Conservation (phyloP, 2,329 filamentous ascomycete genomes). For the Basipetospora chlamydospora region DNA sequence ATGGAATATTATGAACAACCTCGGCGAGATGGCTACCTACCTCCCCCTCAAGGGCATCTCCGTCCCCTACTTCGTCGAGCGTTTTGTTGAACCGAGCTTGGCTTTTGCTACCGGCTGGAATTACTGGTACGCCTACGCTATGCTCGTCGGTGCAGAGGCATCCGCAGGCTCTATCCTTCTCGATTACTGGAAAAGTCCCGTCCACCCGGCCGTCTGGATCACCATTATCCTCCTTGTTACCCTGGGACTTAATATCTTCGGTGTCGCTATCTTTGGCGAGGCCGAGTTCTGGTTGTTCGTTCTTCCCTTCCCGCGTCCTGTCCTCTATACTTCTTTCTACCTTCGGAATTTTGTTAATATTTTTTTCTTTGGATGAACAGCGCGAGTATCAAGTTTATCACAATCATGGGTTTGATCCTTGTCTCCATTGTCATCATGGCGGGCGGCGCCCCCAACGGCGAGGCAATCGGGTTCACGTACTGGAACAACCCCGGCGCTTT, state of each 20-base stretch:
- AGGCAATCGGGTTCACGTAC: conserved; percentile 26
- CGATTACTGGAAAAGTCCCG: conserved; percentile 41
- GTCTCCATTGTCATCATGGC: conserved; percentile 40
- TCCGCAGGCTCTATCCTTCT: conserved; percentile 44
- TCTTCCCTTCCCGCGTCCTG: no score
- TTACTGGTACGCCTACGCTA: conserved; percentile 48
- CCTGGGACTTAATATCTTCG: conserved; percentile 40
- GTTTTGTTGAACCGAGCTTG: conserved; percentile 39
- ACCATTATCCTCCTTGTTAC: conserved; percentile 39
- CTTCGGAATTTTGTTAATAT: no score
- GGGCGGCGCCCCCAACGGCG: conserved; percentile 35
- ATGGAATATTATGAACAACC: conserved; percentile 38
- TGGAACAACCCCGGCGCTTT: conserved; percentile 28
- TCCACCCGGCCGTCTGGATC: conserved; percentile 44
- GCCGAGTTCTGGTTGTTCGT: conserved; percentile 51
- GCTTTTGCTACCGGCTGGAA: conserved; percentile 46
- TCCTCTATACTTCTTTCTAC: no score
- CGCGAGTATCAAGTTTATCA: conserved; percentile 43
- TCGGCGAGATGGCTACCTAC: conserved; percentile 40
- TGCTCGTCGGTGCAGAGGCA: conserved; percentile 42
- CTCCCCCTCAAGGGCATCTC: conserved; percentile 42
- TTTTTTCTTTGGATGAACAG: no score
- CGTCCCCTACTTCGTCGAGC: conserved; percentile 39
- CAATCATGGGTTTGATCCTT: conserved; percentile 42
- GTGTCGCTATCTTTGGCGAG: conserved; percentile 43